Evolutionary conservation across 2,329 filamentous ascomycete species (phyloP).

Genomic region (Cladophialophora yegresii): DNA sequence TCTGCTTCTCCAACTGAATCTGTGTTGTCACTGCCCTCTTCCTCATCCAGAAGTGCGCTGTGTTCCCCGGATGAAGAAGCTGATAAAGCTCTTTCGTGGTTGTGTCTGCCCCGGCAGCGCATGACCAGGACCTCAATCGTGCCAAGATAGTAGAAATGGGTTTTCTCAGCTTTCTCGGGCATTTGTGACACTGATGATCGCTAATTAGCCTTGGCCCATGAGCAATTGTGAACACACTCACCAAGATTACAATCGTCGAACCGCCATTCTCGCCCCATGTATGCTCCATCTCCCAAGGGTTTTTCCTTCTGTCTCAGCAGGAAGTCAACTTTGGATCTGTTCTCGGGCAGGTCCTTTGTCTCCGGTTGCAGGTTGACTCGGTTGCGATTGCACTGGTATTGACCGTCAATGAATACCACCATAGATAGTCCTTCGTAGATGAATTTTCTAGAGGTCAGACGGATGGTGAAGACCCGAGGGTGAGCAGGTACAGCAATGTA

Average conservation of each 20-base stretch:
- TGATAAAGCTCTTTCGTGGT: constrained; percentile 17
- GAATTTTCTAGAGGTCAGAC: constrained; percentile 53
- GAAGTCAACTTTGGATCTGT: constrained; percentile 51
- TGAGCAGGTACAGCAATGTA: constrained; percentile 53
- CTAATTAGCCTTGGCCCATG: constrained; percentile 6
- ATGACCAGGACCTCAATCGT: constrained; percentile 41
- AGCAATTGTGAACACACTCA: constrained; percentile 37
- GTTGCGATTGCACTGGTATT: constrained; percentile 61
- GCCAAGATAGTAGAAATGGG: constrained; percentile 38
- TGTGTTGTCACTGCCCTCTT: constrained; percentile 27
- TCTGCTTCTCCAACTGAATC: constrained; percentile 1
- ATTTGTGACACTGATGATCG: constrained; percentile 24
- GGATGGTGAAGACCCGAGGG: constrained; percentile 51
- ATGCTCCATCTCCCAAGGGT: constrained; percentile 48
- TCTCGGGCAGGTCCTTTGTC: constrained; percentile 34
- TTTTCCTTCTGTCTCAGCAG: constrained; percentile 58
- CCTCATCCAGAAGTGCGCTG: constrained; percentile 28
- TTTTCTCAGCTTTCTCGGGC: constrained; percentile 26
- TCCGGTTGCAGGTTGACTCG: constrained; percentile 47
- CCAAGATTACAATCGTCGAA: constrained; percentile 55
- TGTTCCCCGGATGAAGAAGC: constrained; percentile 33
- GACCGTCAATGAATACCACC: constrained; percentile 60
- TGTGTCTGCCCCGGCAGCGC: constrained; percentile 33
- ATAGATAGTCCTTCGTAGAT: constrained; percentile 57
- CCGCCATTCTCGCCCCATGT: constrained; percentile 56